Percentiles rank a stretch among this genome's conserved stretches.
Conservation (phyloP, 306 rosid genomes). For the Abrus precatorius region DNA sequence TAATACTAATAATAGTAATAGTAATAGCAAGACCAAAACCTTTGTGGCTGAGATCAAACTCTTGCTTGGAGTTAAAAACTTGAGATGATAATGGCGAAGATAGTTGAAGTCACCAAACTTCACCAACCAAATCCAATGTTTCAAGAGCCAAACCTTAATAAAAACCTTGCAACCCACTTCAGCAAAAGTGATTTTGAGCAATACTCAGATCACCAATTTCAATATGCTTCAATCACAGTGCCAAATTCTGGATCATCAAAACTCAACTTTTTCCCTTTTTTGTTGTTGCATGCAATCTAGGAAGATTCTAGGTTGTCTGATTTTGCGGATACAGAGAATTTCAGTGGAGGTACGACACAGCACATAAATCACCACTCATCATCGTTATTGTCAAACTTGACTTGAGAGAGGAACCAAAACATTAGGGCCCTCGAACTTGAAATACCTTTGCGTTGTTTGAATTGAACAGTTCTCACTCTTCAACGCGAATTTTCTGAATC, state of each 20-base stretch:
- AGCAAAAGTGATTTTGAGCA: neutral
- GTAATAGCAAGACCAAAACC: neutral
- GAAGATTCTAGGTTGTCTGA: conserved; percentile 14
- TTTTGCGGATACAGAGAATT: conserved; percentile 6
- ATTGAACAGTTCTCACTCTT: conserved; percentile 30
- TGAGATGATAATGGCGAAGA: too few relatives aligned
- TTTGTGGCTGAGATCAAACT: neutral
- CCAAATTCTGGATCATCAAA: neutral
- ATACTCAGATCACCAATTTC: neutral
- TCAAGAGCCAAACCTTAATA: neutral
- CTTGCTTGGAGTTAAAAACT: too few relatives aligned
- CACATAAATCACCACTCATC: conserved; percentile 1
- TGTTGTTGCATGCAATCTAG: neutral
- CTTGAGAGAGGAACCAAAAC: neutral
- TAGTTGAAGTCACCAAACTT: conserved; percentile 42
- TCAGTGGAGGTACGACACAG: conserved; percentile 2
- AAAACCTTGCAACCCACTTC: neutral
- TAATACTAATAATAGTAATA: neutral
- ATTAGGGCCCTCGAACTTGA: conserved; percentile 15
- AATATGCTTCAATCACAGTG: neutral
- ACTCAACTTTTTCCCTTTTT: conserved; percentile 1
- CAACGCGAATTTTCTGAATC: conserved; percentile 27
- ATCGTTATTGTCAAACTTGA: neutral
- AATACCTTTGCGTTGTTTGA: conserved; percentile 18
- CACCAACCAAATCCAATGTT: conserved; percentile 24